Percentiles rank a stretch among this genome's conserved stretches.
phyloP scores from a whole-genome alignment of 2,329 filamentous ascomycete genomes.

The Tympanopsis confertula region DNA sequence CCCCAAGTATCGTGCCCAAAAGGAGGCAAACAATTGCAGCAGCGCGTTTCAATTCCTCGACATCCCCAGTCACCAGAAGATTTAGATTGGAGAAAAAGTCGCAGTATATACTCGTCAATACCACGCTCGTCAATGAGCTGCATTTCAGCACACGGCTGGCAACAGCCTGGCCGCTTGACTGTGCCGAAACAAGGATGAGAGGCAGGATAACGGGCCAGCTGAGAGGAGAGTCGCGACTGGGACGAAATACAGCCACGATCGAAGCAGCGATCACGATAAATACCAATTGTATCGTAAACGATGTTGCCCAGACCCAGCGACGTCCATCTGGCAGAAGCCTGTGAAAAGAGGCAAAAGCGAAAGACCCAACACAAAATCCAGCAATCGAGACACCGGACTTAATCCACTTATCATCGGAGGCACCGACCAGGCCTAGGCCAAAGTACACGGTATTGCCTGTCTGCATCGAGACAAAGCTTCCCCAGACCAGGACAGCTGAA shows the following conservation, averaged over 20 bases:
- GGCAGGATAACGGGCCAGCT: constrained; percentile 53
- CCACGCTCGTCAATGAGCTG: constrained; percentile 64
- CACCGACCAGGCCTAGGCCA: constrained; percentile 58
- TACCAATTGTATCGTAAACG: constrained; percentile 38
- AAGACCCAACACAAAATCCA: constrained; percentile 62
- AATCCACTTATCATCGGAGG: constrained; percentile 45
- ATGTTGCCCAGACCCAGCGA: constrained; percentile 52
- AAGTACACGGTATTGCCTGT: constrained; percentile 77
- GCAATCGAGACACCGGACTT: constrained; percentile 61
- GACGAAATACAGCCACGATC: constrained; percentile 41
- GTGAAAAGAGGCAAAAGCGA: constrained; percentile 61
- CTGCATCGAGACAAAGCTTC: constrained; percentile 75
- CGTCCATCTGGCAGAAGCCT: too few species aligned
- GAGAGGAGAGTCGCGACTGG: too few species aligned
- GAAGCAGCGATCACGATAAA: constrained; percentile 38
- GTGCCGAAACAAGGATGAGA: constrained; percentile 61
- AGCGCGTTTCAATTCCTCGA: constrained; percentile 38
- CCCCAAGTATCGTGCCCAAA: constrained; percentile 39
- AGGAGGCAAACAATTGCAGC: constrained; percentile 38
- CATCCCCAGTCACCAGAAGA: constrained; percentile 30
- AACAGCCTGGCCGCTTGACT: constrained; percentile 70
- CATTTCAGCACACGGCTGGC: constrained; percentile 59
- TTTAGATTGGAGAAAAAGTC: constrained; percentile 61
- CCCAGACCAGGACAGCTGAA: constrained; percentile 65
- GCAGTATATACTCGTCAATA: constrained; percentile 72